phyloP scores from a whole-genome alignment of 2,329 filamentous ascomycete genomes.

The Diaporthe humulicola region DNA sequence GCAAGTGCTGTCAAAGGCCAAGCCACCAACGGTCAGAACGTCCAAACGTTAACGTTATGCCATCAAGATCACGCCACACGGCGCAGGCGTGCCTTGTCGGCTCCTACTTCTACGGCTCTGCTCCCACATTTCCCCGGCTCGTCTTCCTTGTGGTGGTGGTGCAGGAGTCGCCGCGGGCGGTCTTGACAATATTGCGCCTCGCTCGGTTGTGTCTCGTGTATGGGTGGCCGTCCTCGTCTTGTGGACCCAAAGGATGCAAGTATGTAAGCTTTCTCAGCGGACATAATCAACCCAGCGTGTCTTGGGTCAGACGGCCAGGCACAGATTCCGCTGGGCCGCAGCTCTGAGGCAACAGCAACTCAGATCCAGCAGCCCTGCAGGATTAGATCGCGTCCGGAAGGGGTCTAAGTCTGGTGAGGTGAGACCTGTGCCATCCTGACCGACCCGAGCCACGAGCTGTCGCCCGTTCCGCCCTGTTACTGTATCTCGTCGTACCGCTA shows the following conservation, averaged over 20 bases:
- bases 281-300: conserved; percentile 5
- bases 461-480: conserved; percentile 29
- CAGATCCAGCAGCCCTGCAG: conserved; percentile 37
- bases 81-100: conserved; percentile 2
- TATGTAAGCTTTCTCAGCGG: conserved; percentile 32
- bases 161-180: not conserved
- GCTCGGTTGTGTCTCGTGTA: conserved; percentile 38
- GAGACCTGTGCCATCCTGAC: conserved; percentile 33
- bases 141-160: not conserved
- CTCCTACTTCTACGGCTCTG: conserved; percentile 6
- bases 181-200: conserved; percentile 35
- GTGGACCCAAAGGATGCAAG: conserved; percentile 24
- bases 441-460: conserved; percentile 34
- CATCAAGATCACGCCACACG: conserved; percentile 25
- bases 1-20: conserved; percentile 31
- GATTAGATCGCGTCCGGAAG: conserved; percentile 29
- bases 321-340: conserved; percentile 34
- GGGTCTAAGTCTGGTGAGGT: conserved; percentile 33
- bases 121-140: not conserved
- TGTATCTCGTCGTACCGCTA: conserved; percentile 33
- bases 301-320: conserved; percentile 28
- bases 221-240: conserved; percentile 20
- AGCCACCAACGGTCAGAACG: conserved; percentile 31
- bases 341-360: conserved; percentile 9
- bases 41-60: conserved; percentile 19